Percentiles rank a stretch among this genome's conserved stretches.
Conservation (phyloP, 192 early-diverging fungal species). For the Polychytrium aggregatum region DNA sequence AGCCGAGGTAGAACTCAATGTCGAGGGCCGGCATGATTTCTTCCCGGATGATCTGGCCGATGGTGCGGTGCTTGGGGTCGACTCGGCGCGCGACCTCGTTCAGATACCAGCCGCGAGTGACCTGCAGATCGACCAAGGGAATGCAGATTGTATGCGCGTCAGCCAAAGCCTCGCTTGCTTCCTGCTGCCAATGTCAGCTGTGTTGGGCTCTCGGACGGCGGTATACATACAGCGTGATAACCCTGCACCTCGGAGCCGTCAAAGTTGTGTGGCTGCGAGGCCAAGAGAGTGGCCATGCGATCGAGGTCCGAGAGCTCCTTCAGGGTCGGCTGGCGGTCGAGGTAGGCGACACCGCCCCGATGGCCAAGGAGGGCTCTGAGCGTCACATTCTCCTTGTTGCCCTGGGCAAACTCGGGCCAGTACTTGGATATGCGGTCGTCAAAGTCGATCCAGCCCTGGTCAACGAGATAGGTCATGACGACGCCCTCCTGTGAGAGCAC, state of each 20-base stretch:
- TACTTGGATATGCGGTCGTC: constrained; percentile 34
- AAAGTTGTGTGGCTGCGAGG: constrained; percentile 55
- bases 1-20: constrained; percentile 45
- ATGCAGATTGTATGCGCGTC: too few relatives aligned
- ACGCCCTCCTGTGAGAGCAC: constrained; percentile 19
- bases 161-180: too few relatives aligned
- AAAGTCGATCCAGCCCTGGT: constrained; percentile 40
- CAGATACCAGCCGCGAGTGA: constrained; percentile 58
- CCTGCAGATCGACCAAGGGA: too few relatives aligned
- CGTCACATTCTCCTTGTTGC: constrained; percentile 57
- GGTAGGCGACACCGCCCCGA: constrained; percentile 47
- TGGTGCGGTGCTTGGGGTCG: constrained; percentile 41
- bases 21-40: constrained; percentile 42
- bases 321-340: constrained; percentile 36
- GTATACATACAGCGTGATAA: constrained; percentile 57
- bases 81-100: constrained; percentile 62
- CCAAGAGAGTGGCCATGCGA: constrained; percentile 32
- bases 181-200: too few relatives aligned
- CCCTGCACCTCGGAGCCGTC: constrained; percentile 30
- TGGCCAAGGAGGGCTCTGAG: constrained; percentile 51
- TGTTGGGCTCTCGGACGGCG: too few relatives aligned
- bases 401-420: constrained; percentile 67
- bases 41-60: constrained; percentile 45
- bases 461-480: constrained; percentile 47
- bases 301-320: constrained; percentile 37